Percentiles rank a stretch among this genome's conserved stretches.
Evolutionary conservation across 257 asterid species (phyloP).

Genomic region (Linaria vulgaris): DNA sequence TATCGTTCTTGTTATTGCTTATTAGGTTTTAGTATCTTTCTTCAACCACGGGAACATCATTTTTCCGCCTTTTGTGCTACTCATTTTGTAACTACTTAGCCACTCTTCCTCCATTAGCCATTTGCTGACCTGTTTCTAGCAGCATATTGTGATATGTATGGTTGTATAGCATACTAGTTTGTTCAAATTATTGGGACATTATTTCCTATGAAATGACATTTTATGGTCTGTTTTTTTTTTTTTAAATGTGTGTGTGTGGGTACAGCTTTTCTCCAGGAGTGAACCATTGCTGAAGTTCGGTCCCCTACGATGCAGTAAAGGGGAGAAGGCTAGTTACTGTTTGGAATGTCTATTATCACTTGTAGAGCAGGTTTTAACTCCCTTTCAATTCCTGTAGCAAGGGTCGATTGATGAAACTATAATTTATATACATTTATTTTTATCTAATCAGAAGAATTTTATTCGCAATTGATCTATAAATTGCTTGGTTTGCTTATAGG

Average conservation of each 20-base stretch:
- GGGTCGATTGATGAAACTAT: not conserved
- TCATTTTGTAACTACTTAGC: not conserved
- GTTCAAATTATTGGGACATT: conserved; percentile 12
- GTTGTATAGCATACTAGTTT: conserved; percentile 17
- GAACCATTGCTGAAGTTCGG: conserved; percentile 58
- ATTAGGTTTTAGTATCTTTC: not conserved
- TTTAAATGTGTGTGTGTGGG: conserved; percentile 29
- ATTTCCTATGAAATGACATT: conserved; percentile 1
- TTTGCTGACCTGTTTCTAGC: conserved; percentile 17
- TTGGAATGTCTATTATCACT: conserved; percentile 84
- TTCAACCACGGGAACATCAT: not conserved
- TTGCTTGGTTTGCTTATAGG: conserved; percentile 42
- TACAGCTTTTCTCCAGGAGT: conserved; percentile 65
- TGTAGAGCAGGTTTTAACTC: conserved; percentile 79
- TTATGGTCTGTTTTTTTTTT: conserved; percentile 20
- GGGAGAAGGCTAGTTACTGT: conserved; percentile 75
- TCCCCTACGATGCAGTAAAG: conserved; percentile 46
- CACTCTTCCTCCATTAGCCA: conserved; percentile 6
- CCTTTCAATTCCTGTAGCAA: conserved; percentile 1
- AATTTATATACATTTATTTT: not conserved
- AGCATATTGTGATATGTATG: conserved; percentile 14
- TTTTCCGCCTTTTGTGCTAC: no score
- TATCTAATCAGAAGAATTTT: not conserved
- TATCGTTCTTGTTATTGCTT: not conserved
- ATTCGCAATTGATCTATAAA: not conserved